phyloP scores from a whole-genome alignment of 768 basidiomycete genomes.

The Hortiboletus campestris region DNA sequence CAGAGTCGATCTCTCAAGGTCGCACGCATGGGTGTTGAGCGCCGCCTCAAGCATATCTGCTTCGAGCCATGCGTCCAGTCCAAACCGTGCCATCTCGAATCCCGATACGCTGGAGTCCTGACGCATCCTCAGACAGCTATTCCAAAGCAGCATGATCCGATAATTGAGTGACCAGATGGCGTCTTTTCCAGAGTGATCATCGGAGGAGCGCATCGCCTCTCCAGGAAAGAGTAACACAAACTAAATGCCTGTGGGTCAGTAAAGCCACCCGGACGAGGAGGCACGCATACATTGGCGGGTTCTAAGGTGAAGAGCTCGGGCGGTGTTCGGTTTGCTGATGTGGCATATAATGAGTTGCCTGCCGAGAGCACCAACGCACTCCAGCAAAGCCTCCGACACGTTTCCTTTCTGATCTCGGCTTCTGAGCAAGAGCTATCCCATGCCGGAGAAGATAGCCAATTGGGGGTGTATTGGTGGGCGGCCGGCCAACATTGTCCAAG shows the following conservation, averaged over 20 bases:
- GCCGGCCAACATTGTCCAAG: slow-evolving; percentile 51
- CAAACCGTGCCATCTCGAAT: slow-evolving; percentile 58
- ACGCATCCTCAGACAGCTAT: slow-evolving; percentile 65
- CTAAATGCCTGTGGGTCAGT: slow-evolving; percentile 34
- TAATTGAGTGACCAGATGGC: slow-evolving; percentile 76
- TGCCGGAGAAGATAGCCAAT: slow-evolving; percentile 64
- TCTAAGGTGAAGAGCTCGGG: slow-evolving; percentile 59
- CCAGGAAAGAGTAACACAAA: slow-evolving; percentile 74
- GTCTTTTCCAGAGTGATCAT: slow-evolving; percentile 48
- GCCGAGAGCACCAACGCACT: slow-evolving; percentile 62
- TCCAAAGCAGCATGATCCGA: slow-evolving; percentile 70
- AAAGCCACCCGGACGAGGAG: neutral
- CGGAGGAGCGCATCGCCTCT: slow-evolving; percentile 46
- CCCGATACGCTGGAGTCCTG: slow-evolving; percentile 40
- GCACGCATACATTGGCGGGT: slow-evolving; percentile 57
- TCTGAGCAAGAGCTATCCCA: slow-evolving; percentile 62
- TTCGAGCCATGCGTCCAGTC: slow-evolving; percentile 67
- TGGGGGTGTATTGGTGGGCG: slow-evolving; percentile 51
- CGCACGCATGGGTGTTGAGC: slow-evolving; percentile 62
- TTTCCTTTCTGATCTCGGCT: slow-evolving; percentile 66
- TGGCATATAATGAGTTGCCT: slow-evolving; percentile 60
- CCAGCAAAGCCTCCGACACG: slow-evolving; percentile 73
- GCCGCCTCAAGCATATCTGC: slow-evolving; percentile 63
- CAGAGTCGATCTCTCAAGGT: slow-evolving; percentile 63
- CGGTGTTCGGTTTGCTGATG: slow-evolving; percentile 38